Base-by-base conservation (phyloP, 2,329 filamentous ascomycete species). In the Dryadomyces quercus-mongolicae region DNA sequence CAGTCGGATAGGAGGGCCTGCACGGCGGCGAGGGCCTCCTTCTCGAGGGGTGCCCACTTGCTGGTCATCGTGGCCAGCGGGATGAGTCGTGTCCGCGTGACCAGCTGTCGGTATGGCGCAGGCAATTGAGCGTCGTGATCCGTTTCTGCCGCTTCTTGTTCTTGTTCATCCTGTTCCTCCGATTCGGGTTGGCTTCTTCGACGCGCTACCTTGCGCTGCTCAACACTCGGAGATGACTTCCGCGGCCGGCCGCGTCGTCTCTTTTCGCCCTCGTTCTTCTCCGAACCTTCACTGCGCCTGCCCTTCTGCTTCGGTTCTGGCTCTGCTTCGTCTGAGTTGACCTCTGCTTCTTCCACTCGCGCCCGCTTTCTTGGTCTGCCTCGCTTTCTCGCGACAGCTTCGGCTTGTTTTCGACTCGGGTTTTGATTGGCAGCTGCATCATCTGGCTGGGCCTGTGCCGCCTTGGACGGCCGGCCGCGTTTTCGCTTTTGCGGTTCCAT, bases 61-160 rank as follows among this genome's bases (percentile, higher is more conserved):
- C 82, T 70, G 45, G 85, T 76, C 55, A 94, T 85, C 42, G 74
- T 77, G 31, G 77, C 75, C 57, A 76, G 78, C n/a, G 81, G 78
- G 46, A 88, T 71, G 45, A 71, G 71, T 40, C 73, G 75, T 13
- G 71, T 75, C 34, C 71, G 71, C 15, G 77, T 66, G 7, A 72
- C 70, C 50, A 84, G 67, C 60, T 79, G 75, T 47, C 73, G 72
- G 63, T 77, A 81, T 57, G 55, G 49, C 15, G 21, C 48, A 18
- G 12, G 18, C 15, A 12, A 12, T 8, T 12, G 21, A 4, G 42
- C 36, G 22, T 38, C 5, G 2, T 47, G 7, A 16, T 51, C 25
- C 40, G 40, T 8, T 6, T 43, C 18, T n/a, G 40, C 15, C 5
- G 6, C 8, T 42, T 25, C 16, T 9, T 16, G 8, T 21, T 25